Conservation (phyloP, 2,329 filamentous ascomycete species). For the Colletotrichum plurivorum region DNA sequence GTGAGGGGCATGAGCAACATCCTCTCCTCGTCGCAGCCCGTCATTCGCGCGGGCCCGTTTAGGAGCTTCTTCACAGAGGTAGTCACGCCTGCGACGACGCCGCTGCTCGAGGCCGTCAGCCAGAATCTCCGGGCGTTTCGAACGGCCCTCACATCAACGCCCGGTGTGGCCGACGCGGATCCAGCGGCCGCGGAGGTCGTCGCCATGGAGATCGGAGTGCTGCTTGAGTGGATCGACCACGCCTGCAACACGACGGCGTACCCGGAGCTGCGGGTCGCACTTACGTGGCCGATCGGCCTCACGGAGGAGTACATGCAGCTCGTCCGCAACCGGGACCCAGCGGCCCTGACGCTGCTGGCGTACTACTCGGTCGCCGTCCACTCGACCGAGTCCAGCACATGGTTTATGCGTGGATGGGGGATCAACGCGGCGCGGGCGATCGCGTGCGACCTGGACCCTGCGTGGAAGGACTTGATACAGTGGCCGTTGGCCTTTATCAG, state of each 20-base stretch:
- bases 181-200: slow-evolving; percentile 6
- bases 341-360: slow-evolving; percentile 42
- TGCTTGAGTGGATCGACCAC: slow-evolving; percentile 32
- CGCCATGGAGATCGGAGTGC: slow-evolving; percentile 1
- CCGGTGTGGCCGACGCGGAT: background rate
- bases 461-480: slow-evolving; percentile 35
- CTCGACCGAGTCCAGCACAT: slow-evolving; percentile 39
- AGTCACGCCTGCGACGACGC: slow-evolving; percentile 25
- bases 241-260: slow-evolving; percentile 33
- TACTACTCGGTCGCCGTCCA: slow-evolving; percentile 45
- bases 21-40: slow-evolving; percentile 44
- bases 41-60: slow-evolving; percentile 43
- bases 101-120: slow-evolving; percentile 19
- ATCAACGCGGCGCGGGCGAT: slow-evolving; percentile 30
- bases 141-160: background rate
- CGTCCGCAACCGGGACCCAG: slow-evolving; percentile 40
- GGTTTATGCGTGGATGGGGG: slow-evolving; percentile 42
- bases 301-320: slow-evolving; percentile 43
- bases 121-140: slow-evolving; percentile 15
- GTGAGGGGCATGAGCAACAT: slow-evolving; percentile 50
- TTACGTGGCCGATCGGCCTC: slow-evolving; percentile 44
- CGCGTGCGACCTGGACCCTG: slow-evolving; percentile 22
- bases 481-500: slow-evolving; percentile 36
- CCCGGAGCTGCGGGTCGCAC: slow-evolving; percentile 43
- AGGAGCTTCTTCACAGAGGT: slow-evolving; percentile 41